A percentile compares a stretch with the other conserved stretches of the same genome.
These are phyloP conservation scores for Podospora anserina DNA, from an alignment of 495 filamentous ascomycete species.

Conservation along the genomic window DNA sequence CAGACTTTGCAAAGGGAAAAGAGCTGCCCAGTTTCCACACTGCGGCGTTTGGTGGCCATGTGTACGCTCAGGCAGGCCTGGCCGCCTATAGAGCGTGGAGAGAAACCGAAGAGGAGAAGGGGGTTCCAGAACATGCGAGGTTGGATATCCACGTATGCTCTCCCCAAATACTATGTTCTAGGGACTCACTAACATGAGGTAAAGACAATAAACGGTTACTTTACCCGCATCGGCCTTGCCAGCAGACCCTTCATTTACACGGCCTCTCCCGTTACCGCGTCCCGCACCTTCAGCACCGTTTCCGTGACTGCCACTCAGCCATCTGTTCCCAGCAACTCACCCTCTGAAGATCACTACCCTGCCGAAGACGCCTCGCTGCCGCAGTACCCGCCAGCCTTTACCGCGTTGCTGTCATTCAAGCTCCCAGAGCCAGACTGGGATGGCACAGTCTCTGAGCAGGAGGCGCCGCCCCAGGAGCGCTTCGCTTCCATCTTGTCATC, in stretches of 20 bases:
- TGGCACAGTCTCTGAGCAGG: slow-evolving; percentile 33
- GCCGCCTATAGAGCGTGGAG: slow-evolving; percentile 53
- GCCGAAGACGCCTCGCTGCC: slow-evolving; percentile 35
- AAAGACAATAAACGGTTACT: slow-evolving; percentile 66
- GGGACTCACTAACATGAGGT: not conserved
- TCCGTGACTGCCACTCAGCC: slow-evolving; percentile 57
- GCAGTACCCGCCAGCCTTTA: slow-evolving; percentile 55
- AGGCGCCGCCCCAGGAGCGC: slow-evolving; percentile 35
- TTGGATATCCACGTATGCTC: slow-evolving; percentile 60
- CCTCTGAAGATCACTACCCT: slow-evolving; percentile 33
- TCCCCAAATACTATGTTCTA: not conserved
- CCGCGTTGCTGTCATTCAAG: slow-evolving; percentile 62
- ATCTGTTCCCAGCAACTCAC: slow-evolving; percentile 21
- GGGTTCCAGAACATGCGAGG: slow-evolving; percentile 18
- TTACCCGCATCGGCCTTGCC: slow-evolving; percentile 53
- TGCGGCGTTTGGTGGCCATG: slow-evolving; percentile 61
- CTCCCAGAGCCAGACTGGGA: slow-evolving; percentile 30
- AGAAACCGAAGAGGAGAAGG: slow-evolving; percentile 37
- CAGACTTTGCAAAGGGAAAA: slow-evolving; percentile 23
- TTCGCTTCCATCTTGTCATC: slow-evolving; percentile 37
- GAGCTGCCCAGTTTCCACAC: slow-evolving; percentile 17
- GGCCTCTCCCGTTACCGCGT: slow-evolving; percentile 52
- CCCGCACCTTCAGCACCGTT: slow-evolving; percentile 56
- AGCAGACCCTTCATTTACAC: slow-evolving; percentile 61
- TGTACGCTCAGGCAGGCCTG: slow-evolving; percentile 63